Base-by-base conservation (phyloP, 305 asterid species). In the Fraxinus latifolia region DNA sequence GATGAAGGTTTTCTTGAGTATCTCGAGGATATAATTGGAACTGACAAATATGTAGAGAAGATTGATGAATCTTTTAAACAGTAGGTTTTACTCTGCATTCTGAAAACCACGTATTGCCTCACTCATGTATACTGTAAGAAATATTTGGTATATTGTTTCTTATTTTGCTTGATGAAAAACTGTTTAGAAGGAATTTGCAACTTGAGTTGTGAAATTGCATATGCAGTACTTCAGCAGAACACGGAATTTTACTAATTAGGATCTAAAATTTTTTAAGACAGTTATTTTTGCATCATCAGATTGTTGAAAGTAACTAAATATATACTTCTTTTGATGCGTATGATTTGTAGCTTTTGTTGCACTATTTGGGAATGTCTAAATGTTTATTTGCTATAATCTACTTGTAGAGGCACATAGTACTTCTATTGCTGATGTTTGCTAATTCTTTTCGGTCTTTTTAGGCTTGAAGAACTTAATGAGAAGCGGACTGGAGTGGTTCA, bases 1-100 rank as follows among this genome's bases (percentile, higher is more conserved):
- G 98, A 96, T 86, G 98, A 96, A 87, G 98, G 98, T 70, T 96
- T 96, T 88, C 98, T 94, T 7, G 98, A 93, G 90, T 96, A 96
- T 89, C 93, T 96, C 7, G 98, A 96, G 91, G 99, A 94, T 86
- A 96, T 96, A 76, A 94, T 96, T 83, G 98, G 99, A 85, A 96
- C 98, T 60, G 86, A 91, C 91, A 94, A 93, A 91, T 96, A 94
- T 70, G 96, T 94, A 1, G 97, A 92, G 88, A 94, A 91, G 89
- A 96, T 96, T 84, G 98, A 96, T 44, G 99, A 94, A 81, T 90
- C 98, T 47, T 92, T 86, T 78, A 94, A 93, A 85, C 89, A 91
- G 98, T 96, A 85, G 85, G 99, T 89, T 77, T 50, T 76, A 62
- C 55, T 53, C 19, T 55, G 70, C 81, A 47, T 65, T 76, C 12